Base-by-base conservation (phyloP, 495 filamentous ascomycete genomes). In the Astrothelium macrocarpum region DNA sequence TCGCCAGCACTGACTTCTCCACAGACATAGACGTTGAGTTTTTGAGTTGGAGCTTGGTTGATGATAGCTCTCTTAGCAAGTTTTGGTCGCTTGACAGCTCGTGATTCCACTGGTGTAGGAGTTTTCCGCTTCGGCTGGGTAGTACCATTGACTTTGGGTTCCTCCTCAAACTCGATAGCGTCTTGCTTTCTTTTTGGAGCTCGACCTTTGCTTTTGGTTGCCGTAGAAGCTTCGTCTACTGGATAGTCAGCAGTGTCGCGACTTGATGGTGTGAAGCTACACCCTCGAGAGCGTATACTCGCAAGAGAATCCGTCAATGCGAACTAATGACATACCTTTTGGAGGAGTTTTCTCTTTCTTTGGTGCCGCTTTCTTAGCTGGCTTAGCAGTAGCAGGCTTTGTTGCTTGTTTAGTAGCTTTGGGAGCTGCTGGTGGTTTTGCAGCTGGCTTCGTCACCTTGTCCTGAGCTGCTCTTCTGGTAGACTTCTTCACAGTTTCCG, bases 1-100 rank as follows among this genome's bases (percentile, higher is more conserved):
- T 90, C 87, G 63, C 84, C 84, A 28, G 80, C 81, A 67, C 82
- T 82, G 58, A 86, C 87, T 67, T 87, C 86, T 39, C 87, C 87
- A 62, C 81, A 88, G 63, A 88, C 85, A 66, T 80, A 88, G 39
- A 88, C 82, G 67, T 88, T 81, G 36, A 87, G 76, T n/a, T 75
- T 75, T 53, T 71, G 65, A 1, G 73, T 76, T 0, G 79, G 77
- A 18, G 70, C 62, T 25, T 71, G 62, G 62, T 75, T 77, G 64
- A 78, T 68, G 64, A 77, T 70, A 1, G 65, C 34, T 39, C 34
- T 5, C 34, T 39, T 39, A 14, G 34, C 34, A 39, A 39, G 34
- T 39, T 39, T 39, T 14, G 34, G 34, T 39, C 34, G 34, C 34
- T 39, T 39, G 5, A 39, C 34, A 39, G 34, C 5, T 39, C 34